A percentile compares a stretch with the other conserved stretches of the same genome.
Conservation (phyloP, 305 asterid species). For the Fraxinus paxiana region DNA sequence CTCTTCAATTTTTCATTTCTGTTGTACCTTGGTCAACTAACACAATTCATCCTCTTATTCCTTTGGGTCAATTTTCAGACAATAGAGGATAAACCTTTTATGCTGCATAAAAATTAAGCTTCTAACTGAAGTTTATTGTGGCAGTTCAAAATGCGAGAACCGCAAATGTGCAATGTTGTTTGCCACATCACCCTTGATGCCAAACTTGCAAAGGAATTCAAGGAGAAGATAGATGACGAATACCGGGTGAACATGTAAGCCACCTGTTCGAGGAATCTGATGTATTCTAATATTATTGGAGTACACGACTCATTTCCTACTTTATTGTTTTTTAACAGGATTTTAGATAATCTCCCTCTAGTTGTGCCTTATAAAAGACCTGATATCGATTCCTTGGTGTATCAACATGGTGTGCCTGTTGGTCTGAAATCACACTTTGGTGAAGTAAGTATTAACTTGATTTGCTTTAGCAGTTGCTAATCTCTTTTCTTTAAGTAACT, state of each 20-base stretch:
- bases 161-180: slow-evolving; percentile 17
- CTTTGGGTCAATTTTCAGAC: neutral
- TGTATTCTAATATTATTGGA: neutral
- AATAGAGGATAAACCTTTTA: neutral
- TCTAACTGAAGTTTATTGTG: neutral
- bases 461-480: neutral
- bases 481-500: neutral
- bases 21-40: neutral
- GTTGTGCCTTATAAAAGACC: slow-evolving; percentile 7
- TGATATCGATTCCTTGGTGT: slow-evolving; percentile 5
- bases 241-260: slow-evolving; percentile 23
- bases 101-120: neutral
- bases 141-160: slow-evolving; percentile 25
- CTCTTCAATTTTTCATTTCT: neutral
- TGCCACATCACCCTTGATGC: slow-evolving; percentile 16
- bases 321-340: slow-evolving; percentile 2
- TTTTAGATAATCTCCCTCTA: slow-evolving; percentile 17
- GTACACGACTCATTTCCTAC: neutral
- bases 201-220: slow-evolving; percentile 20
- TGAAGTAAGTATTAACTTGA: slow-evolving; percentile 8
- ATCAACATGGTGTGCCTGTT: slow-evolving; percentile 14
- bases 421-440: slow-evolving; percentile 13
- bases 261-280: neutral
- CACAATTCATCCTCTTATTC: neutral
- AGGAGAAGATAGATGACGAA: slow-evolving; percentile 23